A percentile compares a stretch with the other conserved stretches of the same genome.
These are phyloP conservation scores for Globisporangium heterothallicum DNA, from an alignment of 352 stramenopile species.

Conservation along the genomic window DNA sequence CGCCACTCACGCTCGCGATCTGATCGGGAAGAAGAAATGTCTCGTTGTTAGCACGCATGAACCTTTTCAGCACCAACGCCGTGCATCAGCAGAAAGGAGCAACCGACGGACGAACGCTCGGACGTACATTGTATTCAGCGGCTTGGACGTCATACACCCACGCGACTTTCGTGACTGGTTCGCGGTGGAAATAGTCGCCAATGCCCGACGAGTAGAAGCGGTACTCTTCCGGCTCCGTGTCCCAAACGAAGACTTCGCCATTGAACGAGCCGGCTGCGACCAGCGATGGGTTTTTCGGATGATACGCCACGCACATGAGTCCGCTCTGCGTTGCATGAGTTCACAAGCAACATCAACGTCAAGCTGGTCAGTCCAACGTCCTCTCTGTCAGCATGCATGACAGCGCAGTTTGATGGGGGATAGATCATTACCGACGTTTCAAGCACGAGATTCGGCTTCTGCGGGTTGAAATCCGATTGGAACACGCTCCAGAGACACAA, in stretches of 20 bases:
- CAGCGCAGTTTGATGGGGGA: no score
- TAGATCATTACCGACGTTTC: conserved; percentile 76
- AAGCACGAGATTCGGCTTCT: conserved; percentile 65
- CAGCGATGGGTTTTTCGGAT: conserved; percentile 76
- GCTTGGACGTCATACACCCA: conserved; percentile 75
- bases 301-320: conserved; percentile 84
- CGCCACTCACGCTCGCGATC: conserved; percentile 72
- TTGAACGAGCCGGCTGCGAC: conserved; percentile 85
- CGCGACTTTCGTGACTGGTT: conserved; percentile 77
- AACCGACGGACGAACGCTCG: not conserved
- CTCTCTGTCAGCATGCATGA: no score
- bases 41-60: no score
- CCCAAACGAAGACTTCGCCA: conserved; percentile 81
- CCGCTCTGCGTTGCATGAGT: conserved; percentile 73
- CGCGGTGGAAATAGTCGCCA: conserved; percentile 86
- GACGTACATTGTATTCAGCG: conserved; percentile 64
- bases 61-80: not conserved
- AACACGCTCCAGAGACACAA: conserved; percentile 87
- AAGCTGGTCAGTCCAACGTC: no score
- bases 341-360: not conserved
- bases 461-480: conserved; percentile 59
- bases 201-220: conserved; percentile 71
- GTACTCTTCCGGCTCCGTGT: conserved; percentile 62
- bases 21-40: no score
- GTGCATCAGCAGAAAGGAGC: no score